Evolutionary conservation across 2,329 filamentous ascomycete genomes (phyloP).

Genomic region (Neonectria magnoliae): DNA sequence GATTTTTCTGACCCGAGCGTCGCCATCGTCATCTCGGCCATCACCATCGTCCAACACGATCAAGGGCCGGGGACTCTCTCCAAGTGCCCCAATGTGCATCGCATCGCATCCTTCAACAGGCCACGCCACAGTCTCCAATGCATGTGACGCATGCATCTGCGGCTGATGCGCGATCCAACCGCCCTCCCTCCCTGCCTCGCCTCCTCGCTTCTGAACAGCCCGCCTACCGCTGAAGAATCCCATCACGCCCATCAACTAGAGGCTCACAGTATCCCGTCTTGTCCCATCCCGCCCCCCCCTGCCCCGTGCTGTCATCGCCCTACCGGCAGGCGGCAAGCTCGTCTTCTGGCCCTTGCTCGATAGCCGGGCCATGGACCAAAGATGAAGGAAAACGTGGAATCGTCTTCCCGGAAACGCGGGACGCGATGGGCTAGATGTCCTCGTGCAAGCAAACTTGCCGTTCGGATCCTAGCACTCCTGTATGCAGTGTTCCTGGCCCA

Average conservation of each 20-base stretch:
- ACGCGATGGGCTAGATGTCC: not conserved
- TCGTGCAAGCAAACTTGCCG: not conserved
- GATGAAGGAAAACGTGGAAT: not conserved
- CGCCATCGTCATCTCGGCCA: no score
- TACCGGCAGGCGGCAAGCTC: not conserved
- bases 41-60: not conserved
- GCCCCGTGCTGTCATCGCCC: constrained; percentile 7
- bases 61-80: not conserved
- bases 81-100: not conserved
- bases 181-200: no score
- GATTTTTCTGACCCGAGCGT: constrained; percentile 24
- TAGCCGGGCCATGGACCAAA: constrained; percentile 14
- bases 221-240: constrained; percentile 3
- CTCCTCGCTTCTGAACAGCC: constrained; percentile 7
- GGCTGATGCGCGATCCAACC: constrained; percentile 16
- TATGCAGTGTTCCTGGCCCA: constrained; percentile 2
- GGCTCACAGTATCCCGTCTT: constrained; percentile 9
- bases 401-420: not conserved
- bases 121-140: constrained; percentile 26
- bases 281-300: constrained; percentile 2
- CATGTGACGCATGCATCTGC: constrained; percentile 30
- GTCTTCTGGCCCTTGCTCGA: constrained; percentile 12
- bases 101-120: constrained; percentile 22
- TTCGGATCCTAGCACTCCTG: not conserved
- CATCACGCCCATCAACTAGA: constrained; percentile 4